Percentiles rank a stretch among this genome's conserved stretches.
Evolutionary conservation across 1,284 basidiomycete genomes (phyloP).

Genomic region (Takashimella tepidaria): DNA sequence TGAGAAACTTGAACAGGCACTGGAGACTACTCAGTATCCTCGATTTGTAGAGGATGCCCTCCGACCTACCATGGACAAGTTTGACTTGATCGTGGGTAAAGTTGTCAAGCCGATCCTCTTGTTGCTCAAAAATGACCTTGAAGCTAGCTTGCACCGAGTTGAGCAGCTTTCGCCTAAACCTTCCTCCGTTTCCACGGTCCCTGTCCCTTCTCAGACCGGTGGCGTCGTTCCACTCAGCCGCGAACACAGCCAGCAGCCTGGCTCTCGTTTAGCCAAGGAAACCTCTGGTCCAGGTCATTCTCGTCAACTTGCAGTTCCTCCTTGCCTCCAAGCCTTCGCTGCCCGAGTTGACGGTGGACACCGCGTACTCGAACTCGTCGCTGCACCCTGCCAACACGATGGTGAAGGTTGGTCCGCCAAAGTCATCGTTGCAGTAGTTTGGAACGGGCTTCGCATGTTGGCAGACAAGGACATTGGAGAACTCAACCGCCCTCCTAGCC

Average conservation of each 20-base stretch:
- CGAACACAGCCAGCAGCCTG: constrained; percentile 26
- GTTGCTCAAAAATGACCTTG: constrained; percentile 43
- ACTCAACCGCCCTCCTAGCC: constrained; percentile 36
- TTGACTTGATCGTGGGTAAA: constrained; percentile 50
- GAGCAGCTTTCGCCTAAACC: constrained; percentile 38
- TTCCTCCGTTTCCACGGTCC: constrained; percentile 21
- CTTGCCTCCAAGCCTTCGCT: constrained; percentile 45
- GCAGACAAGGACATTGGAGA: constrained; percentile 28
- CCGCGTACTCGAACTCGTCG: constrained; percentile 42
- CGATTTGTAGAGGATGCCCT: constrained; percentile 55
- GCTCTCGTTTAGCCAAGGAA: constrained; percentile 36
- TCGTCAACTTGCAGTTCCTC: constrained; percentile 34
- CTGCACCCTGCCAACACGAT: constrained; percentile 43
- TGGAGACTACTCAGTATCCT: constrained; percentile 45
- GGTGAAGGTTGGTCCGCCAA: constrained; percentile 49
- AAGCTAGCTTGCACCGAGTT: constrained; percentile 31
- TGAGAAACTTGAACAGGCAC: constrained; percentile 44
- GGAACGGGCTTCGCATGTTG: constrained; percentile 46
- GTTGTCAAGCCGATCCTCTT: constrained; percentile 46
- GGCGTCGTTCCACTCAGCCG: constrained; percentile 17
- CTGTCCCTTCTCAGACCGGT: constrained; percentile 3
- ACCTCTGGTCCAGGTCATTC: constrained; percentile 29
- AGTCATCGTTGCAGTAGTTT: constrained; percentile 45
- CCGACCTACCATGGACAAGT: constrained; percentile 54
- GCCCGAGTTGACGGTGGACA: constrained; percentile 43